Evolutionary conservation across 2,329 filamentous ascomycete genomes (phyloP).

Genomic region (Iodosphaeria phyllophila): DNA sequence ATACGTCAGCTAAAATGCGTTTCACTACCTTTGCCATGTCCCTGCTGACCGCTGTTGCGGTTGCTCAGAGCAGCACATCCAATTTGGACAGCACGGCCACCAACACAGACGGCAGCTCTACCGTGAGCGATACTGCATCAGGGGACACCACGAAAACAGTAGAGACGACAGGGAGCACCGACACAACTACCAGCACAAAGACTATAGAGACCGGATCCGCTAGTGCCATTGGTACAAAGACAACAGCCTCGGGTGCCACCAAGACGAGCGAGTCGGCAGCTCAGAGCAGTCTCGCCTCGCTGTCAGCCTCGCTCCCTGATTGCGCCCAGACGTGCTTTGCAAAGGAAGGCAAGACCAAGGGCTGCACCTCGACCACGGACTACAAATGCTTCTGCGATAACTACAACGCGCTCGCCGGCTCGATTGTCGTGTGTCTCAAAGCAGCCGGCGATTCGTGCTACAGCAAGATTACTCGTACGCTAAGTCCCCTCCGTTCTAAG

Average conservation of each 20-base stretch:
- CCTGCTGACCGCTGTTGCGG: conserved; percentile 6
- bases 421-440: conserved; percentile 16
- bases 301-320: conserved; percentile 11
- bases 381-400: conserved; percentile 16
- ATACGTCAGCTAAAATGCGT: conserved; percentile 7
- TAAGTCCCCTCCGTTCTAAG: not conserved
- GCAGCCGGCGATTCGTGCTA: too few relatives aligned
- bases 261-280: too few relatives aligned
- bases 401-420: conserved; percentile 12
- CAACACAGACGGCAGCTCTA: too few relatives aligned
- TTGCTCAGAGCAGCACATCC: too few relatives aligned
- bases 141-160: too few relatives aligned
- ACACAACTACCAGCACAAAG: too few relatives aligned
- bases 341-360: conserved; percentile 7
- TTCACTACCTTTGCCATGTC: conserved; percentile 5
- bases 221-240: too few relatives aligned
- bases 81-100: too few relatives aligned
- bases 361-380: conserved; percentile 14
- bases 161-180: too few relatives aligned
- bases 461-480: conserved; percentile 14
- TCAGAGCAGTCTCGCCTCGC: conserved; percentile 3
- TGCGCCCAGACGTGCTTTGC: conserved; percentile 18
- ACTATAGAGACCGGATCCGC: too few relatives aligned
- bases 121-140: too few relatives aligned
- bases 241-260: too few relatives aligned